Percentiles rank a stretch among this genome's conserved stretches.
Conservation (phyloP, 306 rosid genomes). For the Cucurbita ficifolia region DNA sequence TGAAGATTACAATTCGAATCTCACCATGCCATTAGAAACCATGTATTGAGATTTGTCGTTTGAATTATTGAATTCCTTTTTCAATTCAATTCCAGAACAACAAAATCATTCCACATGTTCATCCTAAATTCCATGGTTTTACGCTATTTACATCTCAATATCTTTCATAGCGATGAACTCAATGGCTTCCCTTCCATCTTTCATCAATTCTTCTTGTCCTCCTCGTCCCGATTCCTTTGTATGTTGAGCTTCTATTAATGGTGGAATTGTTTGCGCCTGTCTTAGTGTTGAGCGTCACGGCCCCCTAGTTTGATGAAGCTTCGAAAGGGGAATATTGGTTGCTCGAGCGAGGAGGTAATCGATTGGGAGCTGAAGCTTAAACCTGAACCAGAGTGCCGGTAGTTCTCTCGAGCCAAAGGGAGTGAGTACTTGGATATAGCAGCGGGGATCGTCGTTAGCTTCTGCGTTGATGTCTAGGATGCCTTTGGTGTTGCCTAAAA, state of each 20-base stretch:
- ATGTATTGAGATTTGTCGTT: too few relatives aligned
- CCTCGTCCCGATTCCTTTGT: neutral
- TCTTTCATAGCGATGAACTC: neutral
- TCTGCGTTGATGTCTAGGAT: too few relatives aligned
- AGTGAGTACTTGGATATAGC: slow-evolving; percentile 59
- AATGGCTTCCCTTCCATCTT: neutral
- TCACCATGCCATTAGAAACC: too few relatives aligned
- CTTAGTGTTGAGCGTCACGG: neutral
- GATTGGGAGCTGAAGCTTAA: slow-evolving; percentile 45
- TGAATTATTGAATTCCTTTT: too few relatives aligned
- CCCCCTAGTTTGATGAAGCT: neutral
- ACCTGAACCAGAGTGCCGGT: slow-evolving; percentile 72
- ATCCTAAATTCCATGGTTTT: neutral
- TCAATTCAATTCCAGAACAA: neutral
- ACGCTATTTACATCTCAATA: neutral
- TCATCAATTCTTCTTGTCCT: neutral
- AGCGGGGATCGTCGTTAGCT: slow-evolving; percentile 57
- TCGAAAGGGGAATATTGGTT: neutral
- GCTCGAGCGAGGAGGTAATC: slow-evolving; percentile 32
- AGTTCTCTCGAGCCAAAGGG: slow-evolving; percentile 59
- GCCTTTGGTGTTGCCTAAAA: too few relatives aligned
- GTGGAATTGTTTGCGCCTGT: neutral
- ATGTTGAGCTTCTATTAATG: neutral
- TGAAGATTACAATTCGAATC: too few relatives aligned
- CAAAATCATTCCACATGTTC: neutral